Base-by-base conservation (phyloP, 2,329 filamentous ascomycete species). In the Zopfia rhizophila region DNA sequence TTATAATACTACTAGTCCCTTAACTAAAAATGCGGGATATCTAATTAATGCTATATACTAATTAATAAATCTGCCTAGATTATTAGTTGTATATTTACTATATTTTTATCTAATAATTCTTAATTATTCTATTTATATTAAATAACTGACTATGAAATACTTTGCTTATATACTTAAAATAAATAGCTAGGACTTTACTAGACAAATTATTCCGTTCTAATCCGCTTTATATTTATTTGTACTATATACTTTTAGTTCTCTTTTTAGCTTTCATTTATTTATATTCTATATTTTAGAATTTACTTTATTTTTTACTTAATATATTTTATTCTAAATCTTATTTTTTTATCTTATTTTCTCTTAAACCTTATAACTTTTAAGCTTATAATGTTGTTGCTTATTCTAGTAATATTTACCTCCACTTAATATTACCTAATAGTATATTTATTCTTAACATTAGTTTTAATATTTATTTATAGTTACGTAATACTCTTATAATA, bases 311-410 rank as follows among this genome's bases (percentile, higher is more conserved):
- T 31, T 31, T 31, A 31, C 14, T 14, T 16, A 31, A 7, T 16
- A 10, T 8, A 10, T 14, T 14, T 31, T 31, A 16, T 16, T 19
- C 22, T 5, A 17, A 10, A 10, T 14, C 14, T 31, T 16, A 31
- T 31, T 14, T 14, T 31, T 14, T 31, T 31, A 14, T 14, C 29
- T 31, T 31, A 14, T 31, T 31, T 31, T 31, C 29, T 14, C 29
- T 31, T 16, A 8, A 7, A 7, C 29, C 29, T 31, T 7, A 31
- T 11, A 31, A 31, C 14, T 10, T 11, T 11, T 16, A 16, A 31
- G 29, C 29, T 16, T 7, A 31, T 11, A 7, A 16, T 8, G 8
- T 31, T 31, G 14, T 31, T 7, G 7, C 29, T 10, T 17, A 23
- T 16, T 18, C 19, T 25, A n/a, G 13, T 4, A 41, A 41, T 28